Base-by-base conservation (phyloP, 768 basidiomycete species). In the Ramaria rubella region DNA sequence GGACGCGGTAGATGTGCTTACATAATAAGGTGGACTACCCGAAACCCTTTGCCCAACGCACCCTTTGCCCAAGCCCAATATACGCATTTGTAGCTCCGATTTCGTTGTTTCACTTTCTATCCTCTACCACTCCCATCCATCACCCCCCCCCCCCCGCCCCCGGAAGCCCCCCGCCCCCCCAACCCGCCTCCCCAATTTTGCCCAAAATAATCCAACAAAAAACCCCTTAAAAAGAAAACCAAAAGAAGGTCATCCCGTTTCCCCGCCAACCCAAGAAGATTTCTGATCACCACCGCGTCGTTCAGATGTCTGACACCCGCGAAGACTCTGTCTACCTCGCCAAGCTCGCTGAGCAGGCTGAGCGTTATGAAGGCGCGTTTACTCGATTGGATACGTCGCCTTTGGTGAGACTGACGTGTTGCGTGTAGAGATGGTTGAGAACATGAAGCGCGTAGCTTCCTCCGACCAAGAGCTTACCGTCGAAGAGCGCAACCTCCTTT, bases 301-400 rank as follows among this genome's bases (percentile, higher is more conserved):
- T 29, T 7, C 23, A 52, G 59, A 90, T 90, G 89, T 72, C 85
- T 70, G 86, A 87, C 69, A 77, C 82, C 71, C 91, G 93, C 70
- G 93, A 94, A 84, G 91, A 94, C 75, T 92, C 88, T 67, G 94
- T 98, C 76, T 98, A 97, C 83, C 94, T 96, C 76, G 94, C 95
- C 79, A 98, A 98, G 90, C 93, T 97, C 80, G 92, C 93, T 72
- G 94, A 97, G 81, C 94, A 97, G 80, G 95, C 95, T 67, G 94
- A 98, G 82, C 94, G 95, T 50, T 98, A 97, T 72, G 94, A 97
- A 80, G 94, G 94, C 87, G 43, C 49, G 77, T 69, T 26, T 34
- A 31, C 54, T 38, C 55, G 52, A 59, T 42, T 61, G 57, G 46
- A 63, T 31, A 50, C 27, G 38, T 52, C 59, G 31, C 15, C 17